Evolutionary conservation across 2,329 filamentous ascomycete species (phyloP).

Genomic region (Verticillium nubilum): DNA sequence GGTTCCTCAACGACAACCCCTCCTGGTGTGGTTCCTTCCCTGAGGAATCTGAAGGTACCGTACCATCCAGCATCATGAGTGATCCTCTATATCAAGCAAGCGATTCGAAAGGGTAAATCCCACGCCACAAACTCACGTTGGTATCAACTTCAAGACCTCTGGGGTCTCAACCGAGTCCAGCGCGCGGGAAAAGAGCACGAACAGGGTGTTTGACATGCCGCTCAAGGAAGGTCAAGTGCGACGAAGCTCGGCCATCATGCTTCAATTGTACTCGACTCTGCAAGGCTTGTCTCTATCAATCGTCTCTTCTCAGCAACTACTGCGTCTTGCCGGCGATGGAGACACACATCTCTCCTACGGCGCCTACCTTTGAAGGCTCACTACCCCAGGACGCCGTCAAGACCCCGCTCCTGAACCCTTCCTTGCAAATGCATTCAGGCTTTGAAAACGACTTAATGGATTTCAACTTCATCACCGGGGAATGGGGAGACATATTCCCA

Average conservation of each 20-base stretch:
- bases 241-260: neutral
- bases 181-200: neutral
- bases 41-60: too few relatives aligned
- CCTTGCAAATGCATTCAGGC: neutral
- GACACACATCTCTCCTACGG: neutral
- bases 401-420: too few relatives aligned
- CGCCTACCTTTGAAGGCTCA: too few relatives aligned
- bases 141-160: too few relatives aligned
- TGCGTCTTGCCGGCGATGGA: neutral
- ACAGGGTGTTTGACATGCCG: conserved; percentile 8
- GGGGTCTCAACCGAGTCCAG: too few relatives aligned
- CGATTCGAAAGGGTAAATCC: too few relatives aligned
- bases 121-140: too few relatives aligned
- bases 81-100: too few relatives aligned
- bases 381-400: neutral
- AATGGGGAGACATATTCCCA: neutral
- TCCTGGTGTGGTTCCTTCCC: too few relatives aligned
- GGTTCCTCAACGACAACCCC: too few relatives aligned
- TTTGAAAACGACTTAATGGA: neutral
- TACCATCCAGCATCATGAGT: too few relatives aligned
- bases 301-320: neutral
- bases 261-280: neutral
- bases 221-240: conserved; percentile 10
- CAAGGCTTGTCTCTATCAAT: neutral
- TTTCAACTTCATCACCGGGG: neutral